Conservation (phyloP, 495 filamentous ascomycete species). For the Chlorociboria aeruginascens region DNA sequence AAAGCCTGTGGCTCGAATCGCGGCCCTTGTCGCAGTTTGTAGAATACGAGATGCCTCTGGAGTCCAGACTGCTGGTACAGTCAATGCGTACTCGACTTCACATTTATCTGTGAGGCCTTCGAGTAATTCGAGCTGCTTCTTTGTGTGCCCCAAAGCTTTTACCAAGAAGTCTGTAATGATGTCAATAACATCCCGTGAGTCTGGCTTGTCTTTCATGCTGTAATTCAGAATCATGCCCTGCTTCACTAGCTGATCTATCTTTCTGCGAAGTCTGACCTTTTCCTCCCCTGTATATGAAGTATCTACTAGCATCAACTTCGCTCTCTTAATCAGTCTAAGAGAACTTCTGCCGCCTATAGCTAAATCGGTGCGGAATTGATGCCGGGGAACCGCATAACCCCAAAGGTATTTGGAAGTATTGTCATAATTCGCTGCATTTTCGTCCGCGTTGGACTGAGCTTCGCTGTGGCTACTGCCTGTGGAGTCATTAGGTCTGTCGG, state of each 20-base stretch:
- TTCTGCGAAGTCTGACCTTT: background rate
- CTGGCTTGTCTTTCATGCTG: background rate
- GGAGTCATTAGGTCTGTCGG: background rate
- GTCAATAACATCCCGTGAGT: conserved; percentile 3
- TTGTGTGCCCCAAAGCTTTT: conserved; percentile 2
- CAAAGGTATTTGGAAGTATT: background rate
- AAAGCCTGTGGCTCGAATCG: conserved; percentile 16
- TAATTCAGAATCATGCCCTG: conserved; percentile 4
- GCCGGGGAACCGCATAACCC: conserved; percentile 3
- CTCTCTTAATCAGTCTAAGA: background rate
- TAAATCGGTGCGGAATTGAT: background rate
- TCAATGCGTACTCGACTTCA: conserved; percentile 16
- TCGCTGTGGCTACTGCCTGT: background rate
- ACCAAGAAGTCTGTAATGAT: conserved; percentile 6
- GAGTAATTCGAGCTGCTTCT: background rate
- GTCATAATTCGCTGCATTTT: background rate
- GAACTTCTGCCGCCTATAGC: background rate
- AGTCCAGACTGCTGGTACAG: conserved; percentile 22
- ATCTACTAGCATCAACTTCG: conserved; percentile 4
- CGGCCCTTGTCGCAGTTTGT: conserved; percentile 17
- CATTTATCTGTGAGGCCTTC: background rate
- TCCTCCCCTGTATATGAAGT: conserved; percentile 2
- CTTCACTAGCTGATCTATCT: background rate
- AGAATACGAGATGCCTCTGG: conserved; percentile 20
- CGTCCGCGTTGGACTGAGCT: background rate